Percentiles rank a stretch among this genome's conserved stretches.
Conservation (phyloP, 495 filamentous ascomycete species). For the Gamarada debralockiae region DNA sequence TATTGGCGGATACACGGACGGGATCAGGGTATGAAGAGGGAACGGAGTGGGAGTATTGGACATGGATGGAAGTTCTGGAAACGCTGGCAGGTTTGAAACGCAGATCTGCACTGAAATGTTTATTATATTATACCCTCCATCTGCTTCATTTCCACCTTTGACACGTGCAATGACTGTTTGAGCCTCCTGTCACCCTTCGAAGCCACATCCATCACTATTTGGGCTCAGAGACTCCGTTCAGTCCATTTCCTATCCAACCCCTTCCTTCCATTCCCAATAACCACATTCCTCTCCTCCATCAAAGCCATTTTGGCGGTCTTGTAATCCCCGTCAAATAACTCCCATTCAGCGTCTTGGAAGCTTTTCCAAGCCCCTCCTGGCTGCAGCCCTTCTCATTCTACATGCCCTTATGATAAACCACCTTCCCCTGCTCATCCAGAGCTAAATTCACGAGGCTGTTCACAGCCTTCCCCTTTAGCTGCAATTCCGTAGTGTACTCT, state of each 20-base stretch:
- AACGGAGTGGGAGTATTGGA: slow-evolving; percentile 18
- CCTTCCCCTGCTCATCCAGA: slow-evolving; percentile 38
- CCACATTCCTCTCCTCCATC: no score
- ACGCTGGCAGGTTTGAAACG: slow-evolving; percentile 11
- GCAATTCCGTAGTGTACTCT: slow-evolving; percentile 37
- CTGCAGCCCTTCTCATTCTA: slow-evolving; percentile 50
- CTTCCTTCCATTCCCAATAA: no score
- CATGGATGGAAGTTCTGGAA: slow-evolving; percentile 27
- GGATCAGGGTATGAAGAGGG: slow-evolving; percentile 21
- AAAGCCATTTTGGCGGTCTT: slow-evolving; percentile 30
- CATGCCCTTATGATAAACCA: slow-evolving; percentile 49
- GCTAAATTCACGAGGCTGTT: slow-evolving; percentile 37
- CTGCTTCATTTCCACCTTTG: no score
- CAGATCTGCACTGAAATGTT: no score
- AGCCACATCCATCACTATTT: neutral
- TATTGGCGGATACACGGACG: slow-evolving; percentile 73
- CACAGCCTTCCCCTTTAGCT: slow-evolving; percentile 33
- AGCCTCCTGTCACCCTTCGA: no score
- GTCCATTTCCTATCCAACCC: no score
- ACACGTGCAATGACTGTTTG: no score
- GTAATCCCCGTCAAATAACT: slow-evolving; percentile 40
- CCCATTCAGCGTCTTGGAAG: slow-evolving; percentile 46
- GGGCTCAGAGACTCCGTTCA: slow-evolving; percentile 67
- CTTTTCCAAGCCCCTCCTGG: slow-evolving; percentile 43
- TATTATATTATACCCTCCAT: no score